Conservation (phyloP, 192 early-diverging fungal species). For the Rhizophagus prolifer region DNA sequence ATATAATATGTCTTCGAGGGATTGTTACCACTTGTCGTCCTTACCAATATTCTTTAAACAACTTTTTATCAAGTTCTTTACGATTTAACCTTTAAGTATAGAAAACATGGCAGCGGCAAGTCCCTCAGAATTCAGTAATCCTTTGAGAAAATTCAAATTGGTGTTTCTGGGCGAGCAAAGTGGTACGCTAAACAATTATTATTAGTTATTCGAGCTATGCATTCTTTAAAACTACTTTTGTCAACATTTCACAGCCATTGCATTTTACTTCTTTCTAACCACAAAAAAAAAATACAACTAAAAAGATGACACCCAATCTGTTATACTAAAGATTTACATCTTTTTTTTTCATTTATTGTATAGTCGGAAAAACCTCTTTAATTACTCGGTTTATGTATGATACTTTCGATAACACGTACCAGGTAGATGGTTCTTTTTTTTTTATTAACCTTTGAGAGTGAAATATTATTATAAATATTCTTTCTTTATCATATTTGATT, state of each 20-base stretch:
- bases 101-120: constrained; percentile 16
- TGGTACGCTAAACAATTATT: constrained; percentile 60
- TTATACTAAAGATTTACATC: not conserved
- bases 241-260: too few relatives aligned
- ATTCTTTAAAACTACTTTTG: not conserved
- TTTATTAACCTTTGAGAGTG: too few relatives aligned
- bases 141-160: constrained; percentile 92
- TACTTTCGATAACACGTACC: constrained; percentile 99
- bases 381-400: constrained; percentile 99
- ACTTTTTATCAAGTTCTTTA: not conserved
- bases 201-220: not conserved
- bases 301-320: not conserved
- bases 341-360: constrained; percentile 6
- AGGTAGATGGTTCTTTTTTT: constrained; percentile 42
- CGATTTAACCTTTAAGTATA: not conserved
- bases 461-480: too few relatives aligned
- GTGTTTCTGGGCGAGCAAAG: constrained; percentile 99
- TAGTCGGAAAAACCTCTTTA: constrained; percentile 97
- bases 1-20: not conserved
- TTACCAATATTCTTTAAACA: not conserved
- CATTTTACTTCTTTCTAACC: too few relatives aligned
- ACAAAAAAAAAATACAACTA: too few relatives aligned
- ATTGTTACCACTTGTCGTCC: not conserved
- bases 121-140: constrained; percentile 51
- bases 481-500: constrained; percentile 86